Base-by-base conservation (phyloP, 805 yeast genomes). In the Myxozyma nipponensis region DNA sequence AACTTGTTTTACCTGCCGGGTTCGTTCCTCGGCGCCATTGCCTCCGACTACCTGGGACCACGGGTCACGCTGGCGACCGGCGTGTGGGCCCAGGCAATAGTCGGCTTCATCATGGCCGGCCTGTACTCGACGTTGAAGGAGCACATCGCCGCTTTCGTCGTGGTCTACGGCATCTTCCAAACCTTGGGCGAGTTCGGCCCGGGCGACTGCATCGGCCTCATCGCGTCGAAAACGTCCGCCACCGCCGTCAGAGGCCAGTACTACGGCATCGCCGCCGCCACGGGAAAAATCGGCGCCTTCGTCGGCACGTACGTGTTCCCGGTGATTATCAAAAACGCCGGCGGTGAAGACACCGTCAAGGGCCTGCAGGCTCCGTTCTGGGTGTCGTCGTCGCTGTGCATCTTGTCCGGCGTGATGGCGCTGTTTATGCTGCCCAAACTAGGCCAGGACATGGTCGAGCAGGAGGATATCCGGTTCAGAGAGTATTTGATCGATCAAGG, bases 121-220 rank as follows among this genome's bases (percentile, higher is more conserved):
- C 69, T 76, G 42, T 82, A 84, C 63, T 70, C 73, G 26, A 63
- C 66, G 24, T 73, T 91, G 60, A 72, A 73, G 54, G 62, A 77
- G 36, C 77, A 83, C 61, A 74, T 87, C 63, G 96, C 79, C 36
- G 91, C 81, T 0, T 87, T 90, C 61, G 85, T 82, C 44, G 93
- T 88, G 39, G 84, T 85, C 25, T 91, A 84, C 65, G 97, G 97
- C 72, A 81, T 91, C 58, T 91, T 88, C 68, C 72, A 81, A 66
- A 75, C 95, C 4, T 74, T 87, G 43, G 97, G 97, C 63, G 97
- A 91, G 69, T 85, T 90, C 68, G 95, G 96, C 26, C 90, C 95
- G 13, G 98, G 97, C 71, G 87, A 89, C 69, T 87, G 86, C 69
- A 84, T 86, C 67, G 97, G 97, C 60, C 71, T 86, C 49, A 74